These are phyloP conservation scores for Camelina sativa DNA, from an alignment of 345 rosid genomes.

Conservation along the genomic window DNA sequence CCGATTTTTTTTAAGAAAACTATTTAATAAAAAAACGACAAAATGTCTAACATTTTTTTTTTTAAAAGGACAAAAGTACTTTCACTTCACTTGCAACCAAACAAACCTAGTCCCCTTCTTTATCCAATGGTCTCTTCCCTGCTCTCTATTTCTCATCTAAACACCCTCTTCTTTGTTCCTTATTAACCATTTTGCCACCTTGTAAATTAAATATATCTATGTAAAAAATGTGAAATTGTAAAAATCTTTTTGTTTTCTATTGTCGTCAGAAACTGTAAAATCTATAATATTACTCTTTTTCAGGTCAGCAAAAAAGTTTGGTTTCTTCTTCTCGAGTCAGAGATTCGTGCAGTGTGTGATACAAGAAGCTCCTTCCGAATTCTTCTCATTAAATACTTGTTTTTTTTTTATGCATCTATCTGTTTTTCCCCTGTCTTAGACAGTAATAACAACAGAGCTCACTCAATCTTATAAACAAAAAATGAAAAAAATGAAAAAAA, in stretches of 20 bases:
- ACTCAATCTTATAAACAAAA: constrained; percentile 10
- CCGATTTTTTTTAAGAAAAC: not conserved
- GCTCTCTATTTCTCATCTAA: constrained; percentile 38
- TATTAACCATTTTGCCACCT: constrained; percentile 33
- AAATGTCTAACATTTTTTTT: constrained; percentile 14
- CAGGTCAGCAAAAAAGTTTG: constrained; percentile 30
- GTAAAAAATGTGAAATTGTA: not conserved
- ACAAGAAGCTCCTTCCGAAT: constrained; percentile 32
- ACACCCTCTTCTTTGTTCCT: constrained; percentile 30
- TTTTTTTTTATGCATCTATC: constrained; percentile 7
- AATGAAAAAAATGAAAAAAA: not conserved
- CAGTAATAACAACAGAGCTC: constrained; percentile 28
- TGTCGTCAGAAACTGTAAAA: constrained; percentile 3
- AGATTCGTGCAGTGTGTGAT: constrained; percentile 35
- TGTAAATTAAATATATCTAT: not conserved
- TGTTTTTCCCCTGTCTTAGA: constrained; percentile 28
- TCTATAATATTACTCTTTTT: not conserved
- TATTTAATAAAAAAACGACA: constrained; percentile 8
- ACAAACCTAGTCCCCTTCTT: constrained; percentile 49
- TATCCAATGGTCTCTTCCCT: constrained; percentile 45
- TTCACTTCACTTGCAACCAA: constrained; percentile 47
- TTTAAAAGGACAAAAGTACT: constrained; percentile 39
- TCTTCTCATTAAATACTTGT: constrained; percentile 25
- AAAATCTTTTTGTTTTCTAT: not conserved
- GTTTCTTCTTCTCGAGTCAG: constrained; percentile 32